Conservation (phyloP, 1,284 basidiomycete species). For the Apiotrichum porosum region DNA sequence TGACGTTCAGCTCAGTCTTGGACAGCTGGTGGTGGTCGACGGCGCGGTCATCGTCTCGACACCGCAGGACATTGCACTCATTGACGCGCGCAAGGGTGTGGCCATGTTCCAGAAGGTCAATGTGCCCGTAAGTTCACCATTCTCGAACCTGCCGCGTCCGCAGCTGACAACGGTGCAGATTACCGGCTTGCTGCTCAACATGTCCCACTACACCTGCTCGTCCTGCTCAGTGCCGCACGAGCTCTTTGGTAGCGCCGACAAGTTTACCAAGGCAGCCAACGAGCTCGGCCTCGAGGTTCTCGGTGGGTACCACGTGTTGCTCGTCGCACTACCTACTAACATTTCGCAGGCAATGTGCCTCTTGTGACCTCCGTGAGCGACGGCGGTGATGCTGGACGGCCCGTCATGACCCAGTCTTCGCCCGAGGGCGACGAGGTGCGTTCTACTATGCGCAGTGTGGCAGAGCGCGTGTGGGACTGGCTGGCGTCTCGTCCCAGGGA, state of each 20-base stretch:
- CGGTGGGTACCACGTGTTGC: constrained; percentile 50
- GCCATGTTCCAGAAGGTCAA: constrained; percentile 87
- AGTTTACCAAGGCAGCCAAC: constrained; percentile 62
- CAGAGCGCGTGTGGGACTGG: constrained; percentile 38
- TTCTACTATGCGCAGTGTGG: constrained; percentile 34
- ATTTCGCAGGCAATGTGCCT: constrained; percentile 61
- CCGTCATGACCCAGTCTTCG: constrained; percentile 49
- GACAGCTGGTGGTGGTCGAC: constrained; percentile 82
- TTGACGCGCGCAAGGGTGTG: constrained; percentile 89
- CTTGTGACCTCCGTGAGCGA: constrained; percentile 71
- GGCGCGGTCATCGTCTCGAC: constrained; percentile 90
- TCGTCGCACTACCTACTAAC: constrained; percentile 5
- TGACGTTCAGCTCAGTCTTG: constrained; percentile 87
- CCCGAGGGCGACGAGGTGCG: constrained; percentile 36
- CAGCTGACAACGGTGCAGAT: constrained; percentile 66
- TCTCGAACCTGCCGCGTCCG: too few species aligned
- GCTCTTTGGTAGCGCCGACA: constrained; percentile 69
- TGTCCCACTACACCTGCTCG: constrained; percentile 81
- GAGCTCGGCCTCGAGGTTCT: constrained; percentile 63
- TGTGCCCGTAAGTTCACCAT: constrained; percentile 69
- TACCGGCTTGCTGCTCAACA: constrained; percentile 82
- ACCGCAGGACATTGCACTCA: constrained; percentile 88
- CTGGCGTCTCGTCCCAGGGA: constrained; percentile 15
- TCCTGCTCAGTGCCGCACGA: constrained; percentile 66
- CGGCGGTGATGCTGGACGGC: constrained; percentile 67